Evolutionary conservation across 2,329 filamentous ascomycete species (phyloP).

Genomic region (Arthrobotrys sinensis): DNA sequence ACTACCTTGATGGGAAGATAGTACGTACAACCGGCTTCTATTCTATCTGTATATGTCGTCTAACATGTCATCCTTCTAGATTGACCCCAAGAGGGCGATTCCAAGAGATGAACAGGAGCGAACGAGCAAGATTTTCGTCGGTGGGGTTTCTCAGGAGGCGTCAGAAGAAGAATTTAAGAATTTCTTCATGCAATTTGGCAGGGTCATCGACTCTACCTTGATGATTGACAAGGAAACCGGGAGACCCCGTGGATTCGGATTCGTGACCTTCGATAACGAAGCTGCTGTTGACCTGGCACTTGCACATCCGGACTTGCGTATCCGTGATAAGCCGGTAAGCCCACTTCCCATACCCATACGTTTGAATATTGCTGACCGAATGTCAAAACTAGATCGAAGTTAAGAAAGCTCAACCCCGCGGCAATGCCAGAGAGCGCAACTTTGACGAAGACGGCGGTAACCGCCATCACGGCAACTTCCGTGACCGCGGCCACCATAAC

Average conservation of each 20-base stretch:
- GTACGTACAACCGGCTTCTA: constrained; percentile 73
- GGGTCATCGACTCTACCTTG: constrained; percentile 94
- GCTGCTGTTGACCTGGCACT: constrained; percentile 93
- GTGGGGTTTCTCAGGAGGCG: constrained; percentile 96
- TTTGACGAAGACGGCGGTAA: constrained; percentile 77
- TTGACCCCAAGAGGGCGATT: constrained; percentile 97
- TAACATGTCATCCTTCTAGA: constrained; percentile 72
- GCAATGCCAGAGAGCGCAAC: constrained; percentile 83
- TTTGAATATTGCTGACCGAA: constrained; percentile 17
- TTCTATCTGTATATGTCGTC: constrained; percentile 2
- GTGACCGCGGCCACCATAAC: constrained; percentile 66
- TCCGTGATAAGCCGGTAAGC: constrained; percentile 83
- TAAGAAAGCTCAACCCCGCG: constrained; percentile 95
- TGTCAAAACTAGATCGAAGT: constrained; percentile 79
- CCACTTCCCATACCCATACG: background rate
- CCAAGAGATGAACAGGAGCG: constrained; percentile 98
- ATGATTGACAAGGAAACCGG: constrained; percentile 99
- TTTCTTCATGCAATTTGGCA: constrained; percentile 96
- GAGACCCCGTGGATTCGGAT: constrained; percentile 94
- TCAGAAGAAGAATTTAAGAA: constrained; percentile 96
- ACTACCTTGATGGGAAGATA: constrained; percentile 97
- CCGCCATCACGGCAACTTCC: constrained; percentile 67
- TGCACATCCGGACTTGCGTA: constrained; percentile 82
- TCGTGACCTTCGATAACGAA: constrained; percentile 98
- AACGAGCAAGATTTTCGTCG: constrained; percentile 98